phyloP scores from a whole-genome alignment of 2,329 filamentous ascomycete species.

The Sporothrix euskadiensis region DNA sequence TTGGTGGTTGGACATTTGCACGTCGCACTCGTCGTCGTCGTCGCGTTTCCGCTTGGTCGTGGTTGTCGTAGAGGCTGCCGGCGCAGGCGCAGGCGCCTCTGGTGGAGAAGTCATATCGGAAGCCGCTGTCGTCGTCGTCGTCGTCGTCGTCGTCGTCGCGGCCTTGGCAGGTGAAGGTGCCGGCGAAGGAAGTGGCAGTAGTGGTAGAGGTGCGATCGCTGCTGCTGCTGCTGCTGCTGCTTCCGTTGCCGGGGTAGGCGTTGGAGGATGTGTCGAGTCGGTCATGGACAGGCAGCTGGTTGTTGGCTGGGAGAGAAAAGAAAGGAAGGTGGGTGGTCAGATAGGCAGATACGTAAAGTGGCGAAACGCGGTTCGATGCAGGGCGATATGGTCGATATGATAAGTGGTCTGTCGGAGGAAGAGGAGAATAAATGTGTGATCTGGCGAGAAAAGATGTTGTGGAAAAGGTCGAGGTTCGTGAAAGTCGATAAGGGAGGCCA shows the following conservation, averaged over 20 bases:
- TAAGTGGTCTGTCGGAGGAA: not conserved
- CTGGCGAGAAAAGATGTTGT: not conserved
- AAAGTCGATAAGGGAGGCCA: not conserved
- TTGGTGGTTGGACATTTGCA: not conserved
- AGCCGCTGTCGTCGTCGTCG: not conserved
- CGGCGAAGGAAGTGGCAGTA: not conserved
- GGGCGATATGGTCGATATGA: not conserved
- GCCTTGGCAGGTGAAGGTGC: not conserved
- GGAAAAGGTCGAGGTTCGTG: not conserved
- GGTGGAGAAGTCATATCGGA: not conserved
- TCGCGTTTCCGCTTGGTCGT: conserved; percentile 24
- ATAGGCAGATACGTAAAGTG: not conserved
- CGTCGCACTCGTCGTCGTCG: not conserved
- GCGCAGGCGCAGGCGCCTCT: not conserved
- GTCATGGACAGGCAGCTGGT: not conserved
- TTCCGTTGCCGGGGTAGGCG: not conserved
- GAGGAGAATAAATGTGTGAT: not conserved
- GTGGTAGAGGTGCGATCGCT: not conserved
- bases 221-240: not conserved
- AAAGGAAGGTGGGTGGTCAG: not conserved
- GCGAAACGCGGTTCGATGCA: not conserved
- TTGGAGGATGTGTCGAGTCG: not conserved
- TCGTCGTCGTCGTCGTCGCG: not conserved
- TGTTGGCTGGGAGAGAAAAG: not conserved
- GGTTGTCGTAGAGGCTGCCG: not conserved